Evolutionary conservation across 768 basidiomycete species (phyloP), one percentile per base, ranked within the genome.

Genomic region (Trametes villosa): DNA sequence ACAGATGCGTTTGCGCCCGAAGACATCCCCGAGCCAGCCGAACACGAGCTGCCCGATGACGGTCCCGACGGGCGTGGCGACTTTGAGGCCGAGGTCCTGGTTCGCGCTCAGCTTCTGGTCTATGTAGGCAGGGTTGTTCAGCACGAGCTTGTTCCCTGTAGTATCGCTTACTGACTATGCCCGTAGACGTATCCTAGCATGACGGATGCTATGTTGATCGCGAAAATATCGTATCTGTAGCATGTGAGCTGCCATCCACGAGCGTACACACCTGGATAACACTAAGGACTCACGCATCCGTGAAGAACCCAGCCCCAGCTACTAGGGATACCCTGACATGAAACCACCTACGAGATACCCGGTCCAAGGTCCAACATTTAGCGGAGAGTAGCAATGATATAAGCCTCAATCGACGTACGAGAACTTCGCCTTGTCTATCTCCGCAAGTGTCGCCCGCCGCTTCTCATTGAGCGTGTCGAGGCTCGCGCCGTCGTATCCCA

Each of bases 161-260:
- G 61, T 12, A 41, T 62, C 44, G 9, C 52, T n/a, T 69, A 56
- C n/a, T 12, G 7, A 59, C 61, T 42, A 9, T 70, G 53, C 33
- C 85, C 84, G 50, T 94, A 95, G 54, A 94, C 86, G 68, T 87
- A 91, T 27, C 88, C 91, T 58, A 96, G 75, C 91, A 95, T 94
- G 0, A 79, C 78, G 0, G 89, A 84, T 0, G 85, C 92, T 31
- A 95, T 91, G 72, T 87, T 92, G 76, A 96, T 96, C 30, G 75
- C 71, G 59, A 77, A 77, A 33, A 75, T 72, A 49, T 77, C 75
- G 62, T 77, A 75, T 38, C 72, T 73, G 20, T n/a, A 3, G 11
- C 4, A 13, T 31, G 6, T 29, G 11, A 8, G 45, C 40, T 13
- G 54, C 31, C 26, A 9, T 17, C 26, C 36, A 3, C n/a, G 17